A percentile compares a stretch with the other conserved stretches of the same genome.
Evolutionary conservation across 257 asterid species (phyloP).

Genomic region (Fraxinus cuspidata): DNA sequence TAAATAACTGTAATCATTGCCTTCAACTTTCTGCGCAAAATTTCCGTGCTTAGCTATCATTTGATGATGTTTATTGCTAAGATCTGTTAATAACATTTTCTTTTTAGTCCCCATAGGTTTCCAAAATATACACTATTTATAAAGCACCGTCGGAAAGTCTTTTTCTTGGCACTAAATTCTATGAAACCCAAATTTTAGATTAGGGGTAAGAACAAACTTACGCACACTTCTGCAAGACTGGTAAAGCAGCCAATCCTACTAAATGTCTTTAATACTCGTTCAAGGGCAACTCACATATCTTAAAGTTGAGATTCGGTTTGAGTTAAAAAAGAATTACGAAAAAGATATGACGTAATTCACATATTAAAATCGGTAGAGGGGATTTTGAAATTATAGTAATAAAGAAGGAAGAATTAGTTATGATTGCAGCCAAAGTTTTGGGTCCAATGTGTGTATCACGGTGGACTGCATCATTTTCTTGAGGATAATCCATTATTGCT

Average conservation of each 20-base stretch:
- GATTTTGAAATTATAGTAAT: no score
- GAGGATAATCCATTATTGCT: slow-evolving; percentile 34
- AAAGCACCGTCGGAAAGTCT: neutral
- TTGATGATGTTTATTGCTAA: slow-evolving; percentile 21
- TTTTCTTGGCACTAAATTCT: slow-evolving; percentile 13
- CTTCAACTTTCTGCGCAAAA: slow-evolving; percentile 35
- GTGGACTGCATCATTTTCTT: slow-evolving; percentile 41
- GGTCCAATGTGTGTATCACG: slow-evolving; percentile 17
- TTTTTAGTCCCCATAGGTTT: neutral
- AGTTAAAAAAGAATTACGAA: no score
- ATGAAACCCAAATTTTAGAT: no score
- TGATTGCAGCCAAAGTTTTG: neutral
- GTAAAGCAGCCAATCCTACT: no score
- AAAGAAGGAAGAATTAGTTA: neutral
- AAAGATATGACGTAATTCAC: no score
- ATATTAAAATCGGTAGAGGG: no score
- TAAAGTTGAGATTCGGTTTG: no score
- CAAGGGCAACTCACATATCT: no score
- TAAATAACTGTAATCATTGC: neutral
- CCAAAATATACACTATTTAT: no score
- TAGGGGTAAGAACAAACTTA: neutral
- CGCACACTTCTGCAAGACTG: no score
- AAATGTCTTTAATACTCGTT: no score
- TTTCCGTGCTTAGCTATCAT: slow-evolving; percentile 32
- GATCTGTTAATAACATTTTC: no score